Conservation (phyloP, 75 land plant species). For the Pseudotsuga menziesii region DNA sequence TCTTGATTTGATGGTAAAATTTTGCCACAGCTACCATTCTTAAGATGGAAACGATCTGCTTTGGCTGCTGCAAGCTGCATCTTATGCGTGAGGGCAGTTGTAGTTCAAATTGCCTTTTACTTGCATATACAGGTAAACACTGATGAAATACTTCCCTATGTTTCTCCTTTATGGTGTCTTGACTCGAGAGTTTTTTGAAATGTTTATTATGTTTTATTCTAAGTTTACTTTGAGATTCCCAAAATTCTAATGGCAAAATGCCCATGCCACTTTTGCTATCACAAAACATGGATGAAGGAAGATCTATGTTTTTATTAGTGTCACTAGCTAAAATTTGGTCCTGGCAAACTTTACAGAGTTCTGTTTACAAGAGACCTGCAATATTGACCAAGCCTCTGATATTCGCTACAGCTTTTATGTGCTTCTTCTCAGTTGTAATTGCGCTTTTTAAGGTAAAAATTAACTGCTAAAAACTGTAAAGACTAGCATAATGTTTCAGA, state of each 20-base stretch:
- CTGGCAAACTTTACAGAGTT: conserved; percentile 43
- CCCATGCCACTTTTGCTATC: too few relatives aligned
- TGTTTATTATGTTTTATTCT: neutral
- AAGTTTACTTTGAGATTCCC: neutral
- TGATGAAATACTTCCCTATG: neutral
- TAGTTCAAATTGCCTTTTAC: conserved; percentile 95
- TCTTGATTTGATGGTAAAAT: neutral
- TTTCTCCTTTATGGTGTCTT: neutral
- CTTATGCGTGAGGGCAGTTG: conserved; percentile 83
- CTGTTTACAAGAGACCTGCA: conserved; percentile 67
- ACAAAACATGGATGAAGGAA: neutral
- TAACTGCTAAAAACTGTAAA: too few relatives aligned
- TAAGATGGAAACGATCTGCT: conserved; percentile 96
- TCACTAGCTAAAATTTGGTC: conserved; percentile 10
- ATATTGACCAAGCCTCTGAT: conserved; percentile 67
- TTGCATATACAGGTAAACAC: conserved; percentile 80
- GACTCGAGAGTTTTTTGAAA: neutral
- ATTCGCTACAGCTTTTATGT: conserved; percentile 98
- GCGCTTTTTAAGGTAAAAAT: conserved; percentile 89
- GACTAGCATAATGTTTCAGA: too few relatives aligned
- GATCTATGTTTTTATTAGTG: conserved; percentile 7
- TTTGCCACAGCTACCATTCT: conserved; percentile 70
- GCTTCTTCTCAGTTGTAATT: conserved; percentile 98
- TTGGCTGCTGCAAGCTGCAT: conserved; percentile 93
- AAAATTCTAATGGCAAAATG: neutral